Base-by-base conservation (phyloP, 139 green algal species). In the Tetradesmus obliquus region DNA sequence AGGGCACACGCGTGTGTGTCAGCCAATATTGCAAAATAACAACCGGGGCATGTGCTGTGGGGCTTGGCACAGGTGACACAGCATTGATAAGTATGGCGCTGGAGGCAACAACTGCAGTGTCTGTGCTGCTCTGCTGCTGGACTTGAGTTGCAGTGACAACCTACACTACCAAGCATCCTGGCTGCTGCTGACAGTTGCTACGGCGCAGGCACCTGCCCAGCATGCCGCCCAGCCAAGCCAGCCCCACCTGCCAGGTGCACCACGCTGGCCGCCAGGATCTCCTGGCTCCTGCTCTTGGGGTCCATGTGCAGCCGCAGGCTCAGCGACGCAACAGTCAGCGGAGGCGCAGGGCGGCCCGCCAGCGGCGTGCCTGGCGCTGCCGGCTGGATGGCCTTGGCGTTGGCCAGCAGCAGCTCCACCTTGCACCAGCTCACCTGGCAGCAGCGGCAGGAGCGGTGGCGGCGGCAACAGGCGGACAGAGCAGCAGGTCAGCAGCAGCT, bases 341-440 rank as follows among this genome's bases (percentile, higher is more conserved):
- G 96, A 3, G 98, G 98, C 6, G 95, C 45, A 9, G 95, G 92
- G 10, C 94, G 91, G 32, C 54, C 57, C 3, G 83, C 72, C 66
- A 88, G 87, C 13, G 55, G 79, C 72, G 87, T 69, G n/a, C 74
- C 92, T 15, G 90, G 53, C 58, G 58, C 15, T 9, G 92, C 55
- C 51, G 86, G 74, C 24, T 55, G 53, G 19, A 99, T 57, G 9
- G 32, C 55, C 96, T 99, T 99, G 90, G 94, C 88, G 12, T 76
- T 86, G 8, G 91, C 82, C 57, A 99, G 53, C 51, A 91, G 88
- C 90, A 99, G 93, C 93, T 99, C 98, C 85, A 99, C 89, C 90
- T 97, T 97, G 95, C 98, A 99, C 96, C 97, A 99, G 58, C 94
- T 99, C 82, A 97, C 89, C 96, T 98, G 93, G 10, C n/a, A 57